These are phyloP conservation scores for Amanita inopinata DNA, from an alignment of 768 basidiomycete genomes.

Conservation along the genomic window DNA sequence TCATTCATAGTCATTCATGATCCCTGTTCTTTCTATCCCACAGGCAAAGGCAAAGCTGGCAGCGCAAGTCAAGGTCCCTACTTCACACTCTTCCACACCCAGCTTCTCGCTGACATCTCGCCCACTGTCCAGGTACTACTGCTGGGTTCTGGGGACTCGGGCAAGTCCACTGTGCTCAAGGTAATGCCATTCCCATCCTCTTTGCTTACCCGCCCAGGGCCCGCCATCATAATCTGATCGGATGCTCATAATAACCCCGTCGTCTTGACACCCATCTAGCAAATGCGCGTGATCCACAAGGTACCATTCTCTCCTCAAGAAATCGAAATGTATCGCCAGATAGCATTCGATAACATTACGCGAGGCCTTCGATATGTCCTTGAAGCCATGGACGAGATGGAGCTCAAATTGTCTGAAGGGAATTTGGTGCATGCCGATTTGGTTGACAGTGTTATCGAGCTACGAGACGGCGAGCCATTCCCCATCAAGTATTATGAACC, in stretches of 20 bases:
- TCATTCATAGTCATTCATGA: slow-evolving; percentile 2
- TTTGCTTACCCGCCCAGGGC: neutral
- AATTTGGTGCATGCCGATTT: slow-evolving; percentile 50
- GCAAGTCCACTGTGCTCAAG: slow-evolving; percentile 89
- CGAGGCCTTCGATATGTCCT: slow-evolving; percentile 76
- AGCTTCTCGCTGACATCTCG: slow-evolving; percentile 4
- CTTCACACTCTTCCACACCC: slow-evolving; percentile 2
- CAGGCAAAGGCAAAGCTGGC: slow-evolving; percentile 70
- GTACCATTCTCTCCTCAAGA: slow-evolving; percentile 76
- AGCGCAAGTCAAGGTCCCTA: slow-evolving; percentile 62
- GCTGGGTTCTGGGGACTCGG: slow-evolving; percentile 88
- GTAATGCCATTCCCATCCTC: slow-evolving; percentile 23
- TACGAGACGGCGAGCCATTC: slow-evolving; percentile 76
- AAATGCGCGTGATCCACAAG: slow-evolving; percentile 95
- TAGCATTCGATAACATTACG: slow-evolving; percentile 88
- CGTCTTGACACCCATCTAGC: slow-evolving; percentile 31
- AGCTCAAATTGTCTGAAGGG: slow-evolving; percentile 56
- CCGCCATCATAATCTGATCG: neutral
- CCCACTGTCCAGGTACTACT: slow-evolving; percentile 55
- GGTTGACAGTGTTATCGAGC: slow-evolving; percentile 58
- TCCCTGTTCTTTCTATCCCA: slow-evolving; percentile 5
- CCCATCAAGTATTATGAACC: slow-evolving; percentile 59
- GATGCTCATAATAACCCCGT: too few relatives aligned
- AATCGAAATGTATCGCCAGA: slow-evolving; percentile 81
- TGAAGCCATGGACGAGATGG: slow-evolving; percentile 87